Conservation (phyloP, 139 green algal species). For the Closterium sp. region DNA sequence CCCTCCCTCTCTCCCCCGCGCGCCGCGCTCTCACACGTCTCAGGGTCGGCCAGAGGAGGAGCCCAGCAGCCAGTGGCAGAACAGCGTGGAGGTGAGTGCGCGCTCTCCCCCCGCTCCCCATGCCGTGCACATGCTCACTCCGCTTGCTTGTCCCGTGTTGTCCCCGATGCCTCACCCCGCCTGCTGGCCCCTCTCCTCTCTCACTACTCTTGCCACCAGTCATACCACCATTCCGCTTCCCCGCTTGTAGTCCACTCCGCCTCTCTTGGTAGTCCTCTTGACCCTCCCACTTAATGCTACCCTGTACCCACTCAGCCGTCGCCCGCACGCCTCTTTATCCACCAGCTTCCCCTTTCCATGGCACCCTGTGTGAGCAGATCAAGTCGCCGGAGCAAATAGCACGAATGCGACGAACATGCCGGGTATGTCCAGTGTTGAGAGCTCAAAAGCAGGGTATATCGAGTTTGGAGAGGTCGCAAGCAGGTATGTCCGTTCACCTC, state of each 20-base stretch:
- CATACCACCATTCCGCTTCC: too few relatives aligned
- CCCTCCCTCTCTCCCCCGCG: not conserved
- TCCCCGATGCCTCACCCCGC: not conserved
- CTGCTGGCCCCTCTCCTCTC: not conserved
- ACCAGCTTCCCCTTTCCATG: too few relatives aligned
- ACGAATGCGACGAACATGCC: slow-evolving; percentile 74
- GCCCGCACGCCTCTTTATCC: too few relatives aligned
- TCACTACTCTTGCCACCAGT: too few relatives aligned
- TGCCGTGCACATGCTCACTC: too few relatives aligned
- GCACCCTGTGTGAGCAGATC: slow-evolving; percentile 44
- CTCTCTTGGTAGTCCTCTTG: too few relatives aligned
- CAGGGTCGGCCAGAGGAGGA: slow-evolving; percentile 69
- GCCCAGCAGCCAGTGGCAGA: slow-evolving; percentile 74
- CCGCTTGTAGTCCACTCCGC: too few relatives aligned
- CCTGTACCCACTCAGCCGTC: too few relatives aligned
- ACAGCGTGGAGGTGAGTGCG: slow-evolving; percentile 39
- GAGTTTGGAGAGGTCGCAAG: too few relatives aligned
- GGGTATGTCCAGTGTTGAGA: slow-evolving; percentile 15
- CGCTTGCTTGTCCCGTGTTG: not conserved
- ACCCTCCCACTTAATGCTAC: not conserved
- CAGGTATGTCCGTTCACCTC: too few relatives aligned
- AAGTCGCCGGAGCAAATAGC: slow-evolving; percentile 65
- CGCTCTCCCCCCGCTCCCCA: not conserved
- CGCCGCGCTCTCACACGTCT: not conserved
- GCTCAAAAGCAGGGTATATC: too few relatives aligned